Conservation (phyloP, 176 grass and related monocot species). For the Tillandsia leiboldiana region DNA sequence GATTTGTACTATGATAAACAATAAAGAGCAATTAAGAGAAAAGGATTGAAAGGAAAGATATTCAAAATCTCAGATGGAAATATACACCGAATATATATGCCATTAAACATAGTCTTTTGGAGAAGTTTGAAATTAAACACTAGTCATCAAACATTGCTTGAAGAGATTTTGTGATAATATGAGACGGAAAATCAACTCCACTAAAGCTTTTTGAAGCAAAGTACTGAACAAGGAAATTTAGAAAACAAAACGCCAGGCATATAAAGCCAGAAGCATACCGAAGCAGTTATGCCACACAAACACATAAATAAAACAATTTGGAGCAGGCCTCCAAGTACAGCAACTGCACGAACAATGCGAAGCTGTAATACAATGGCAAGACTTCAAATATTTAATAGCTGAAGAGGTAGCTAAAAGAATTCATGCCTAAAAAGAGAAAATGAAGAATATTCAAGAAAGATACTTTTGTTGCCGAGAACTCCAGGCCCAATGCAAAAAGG, state of each 20-base stretch:
- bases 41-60: background rate
- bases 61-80: background rate
- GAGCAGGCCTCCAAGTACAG: slow-evolving; percentile 87
- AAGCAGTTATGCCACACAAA: slow-evolving; percentile 89
- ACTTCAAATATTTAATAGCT: slow-evolving; percentile 11
- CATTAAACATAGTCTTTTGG: background rate
- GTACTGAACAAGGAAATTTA: background rate
- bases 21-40: background rate
- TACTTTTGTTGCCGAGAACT: slow-evolving; percentile 94
- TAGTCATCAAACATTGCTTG: too few species aligned
- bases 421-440: background rate
- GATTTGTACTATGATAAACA: background rate
- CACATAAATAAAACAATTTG: slow-evolving; percentile 98
- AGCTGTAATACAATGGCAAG: slow-evolving; percentile 50
- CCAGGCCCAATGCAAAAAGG: slow-evolving; percentile 90
- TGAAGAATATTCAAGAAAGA: slow-evolving; percentile 3
- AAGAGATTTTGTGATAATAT: background rate
- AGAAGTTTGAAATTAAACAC: slow-evolving; percentile 3
- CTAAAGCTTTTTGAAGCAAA: background rate
- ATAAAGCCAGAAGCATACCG: slow-evolving; percentile 42
- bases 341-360: slow-evolving; percentile 87
- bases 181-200: background rate
- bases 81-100: background rate
- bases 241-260: slow-evolving; percentile 13
- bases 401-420: background rate